A percentile compares a stretch with the other conserved stretches of the same genome.
Conservation (phyloP, 106 monocot genomes). For the Agapanthus africanus region DNA sequence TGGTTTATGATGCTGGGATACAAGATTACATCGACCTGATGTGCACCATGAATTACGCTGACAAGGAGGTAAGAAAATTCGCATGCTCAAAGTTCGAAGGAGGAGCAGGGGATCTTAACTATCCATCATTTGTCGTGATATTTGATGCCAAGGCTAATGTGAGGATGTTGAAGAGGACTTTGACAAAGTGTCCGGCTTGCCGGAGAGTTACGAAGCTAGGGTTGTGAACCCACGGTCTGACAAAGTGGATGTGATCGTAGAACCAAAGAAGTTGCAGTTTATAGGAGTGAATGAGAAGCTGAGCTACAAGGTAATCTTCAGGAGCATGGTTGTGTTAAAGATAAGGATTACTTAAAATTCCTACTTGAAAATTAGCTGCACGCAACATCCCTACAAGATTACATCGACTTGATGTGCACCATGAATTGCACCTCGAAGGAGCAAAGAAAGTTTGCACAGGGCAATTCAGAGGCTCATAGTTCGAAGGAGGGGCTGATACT, state of each 20-base stretch:
- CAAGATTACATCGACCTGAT: slow-evolving; percentile 25
- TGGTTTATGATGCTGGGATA: slow-evolving; percentile 16
- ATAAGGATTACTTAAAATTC: too few species aligned
- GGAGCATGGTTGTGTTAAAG: too few species aligned
- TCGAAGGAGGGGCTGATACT: too few species aligned
- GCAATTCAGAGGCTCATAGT: too few species aligned
- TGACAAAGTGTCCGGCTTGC: slow-evolving; percentile 6
- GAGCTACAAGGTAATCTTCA: slow-evolving; percentile 8
- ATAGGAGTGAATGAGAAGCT: slow-evolving; percentile 8
- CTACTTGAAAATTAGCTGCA: too few species aligned
- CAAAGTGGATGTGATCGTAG: slow-evolving; percentile 7
- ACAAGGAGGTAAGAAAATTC: not conserved
- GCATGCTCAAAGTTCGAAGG: not conserved
- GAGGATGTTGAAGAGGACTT: not conserved
- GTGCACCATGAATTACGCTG: slow-evolving; percentile 24
- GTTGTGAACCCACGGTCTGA: slow-evolving; percentile 3
- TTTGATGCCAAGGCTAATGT: not conserved
- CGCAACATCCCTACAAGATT: too few species aligned
- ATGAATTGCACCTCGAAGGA: too few species aligned
- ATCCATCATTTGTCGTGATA: slow-evolving; percentile 3
- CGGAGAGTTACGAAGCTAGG: slow-evolving; percentile 11
- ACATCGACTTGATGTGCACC: too few species aligned
- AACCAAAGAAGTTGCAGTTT: slow-evolving; percentile 12
- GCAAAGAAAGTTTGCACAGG: too few species aligned
- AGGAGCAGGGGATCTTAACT: not conserved